These are phyloP conservation scores for Rosa chinensis DNA, from an alignment of 306 rosid genomes.

Conservation along the genomic window DNA sequence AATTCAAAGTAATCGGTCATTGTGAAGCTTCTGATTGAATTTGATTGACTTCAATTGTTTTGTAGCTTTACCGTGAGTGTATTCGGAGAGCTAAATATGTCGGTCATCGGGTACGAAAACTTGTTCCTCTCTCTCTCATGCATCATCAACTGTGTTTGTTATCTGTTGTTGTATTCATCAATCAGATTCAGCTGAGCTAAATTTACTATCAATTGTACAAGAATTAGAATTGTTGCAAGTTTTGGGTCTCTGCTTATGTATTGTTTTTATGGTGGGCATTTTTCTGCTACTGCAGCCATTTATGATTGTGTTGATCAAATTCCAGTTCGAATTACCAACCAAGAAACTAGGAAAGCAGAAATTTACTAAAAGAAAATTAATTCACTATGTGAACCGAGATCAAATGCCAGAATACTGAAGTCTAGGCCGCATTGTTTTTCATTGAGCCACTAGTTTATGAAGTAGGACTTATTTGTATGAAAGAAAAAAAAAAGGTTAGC, in stretches of 20 bases:
- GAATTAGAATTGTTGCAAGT: background rate
- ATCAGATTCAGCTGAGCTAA: background rate
- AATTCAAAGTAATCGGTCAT: background rate
- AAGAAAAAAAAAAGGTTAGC: no score
- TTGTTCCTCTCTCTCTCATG: background rate
- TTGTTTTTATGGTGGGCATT: background rate
- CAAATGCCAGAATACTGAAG: background rate
- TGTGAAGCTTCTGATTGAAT: background rate
- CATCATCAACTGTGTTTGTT: background rate
- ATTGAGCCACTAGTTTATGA: background rate
- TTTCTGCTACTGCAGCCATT: background rate
- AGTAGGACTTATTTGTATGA: background rate
- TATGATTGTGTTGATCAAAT: background rate
- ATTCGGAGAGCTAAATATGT: constrained; percentile 85
- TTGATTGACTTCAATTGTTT: no score
- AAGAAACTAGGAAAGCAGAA: background rate
- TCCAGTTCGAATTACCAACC: background rate
- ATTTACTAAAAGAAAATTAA: background rate
- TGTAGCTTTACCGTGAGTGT: constrained; percentile 89
- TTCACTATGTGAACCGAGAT: background rate
- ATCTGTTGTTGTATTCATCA: background rate
- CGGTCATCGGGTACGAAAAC: constrained; percentile 65
- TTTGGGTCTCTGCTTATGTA: background rate
- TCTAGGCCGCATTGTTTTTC: background rate
- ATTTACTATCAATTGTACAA: background rate